Evolutionary conservation across 2,329 filamentous ascomycete species (phyloP).

Genomic region (Neoscytalidium dimidiatum): DNA sequence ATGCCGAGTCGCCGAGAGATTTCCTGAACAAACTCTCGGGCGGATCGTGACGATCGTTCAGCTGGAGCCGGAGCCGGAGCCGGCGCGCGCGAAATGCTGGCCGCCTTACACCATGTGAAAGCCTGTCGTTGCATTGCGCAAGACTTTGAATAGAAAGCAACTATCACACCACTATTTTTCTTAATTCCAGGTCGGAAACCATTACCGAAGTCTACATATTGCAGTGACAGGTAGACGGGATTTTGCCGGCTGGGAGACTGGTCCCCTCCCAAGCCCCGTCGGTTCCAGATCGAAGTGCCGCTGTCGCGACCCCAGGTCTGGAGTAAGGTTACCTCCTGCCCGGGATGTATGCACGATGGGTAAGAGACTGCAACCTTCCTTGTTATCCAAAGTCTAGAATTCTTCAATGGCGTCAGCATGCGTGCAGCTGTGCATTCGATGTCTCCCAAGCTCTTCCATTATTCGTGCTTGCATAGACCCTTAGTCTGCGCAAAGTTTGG

Average conservation of each 20-base stretch:
- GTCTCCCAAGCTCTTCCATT: neutral
- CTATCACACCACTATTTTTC: too few relatives aligned
- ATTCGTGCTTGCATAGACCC: too few relatives aligned
- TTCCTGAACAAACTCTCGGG: neutral
- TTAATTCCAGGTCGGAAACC: neutral
- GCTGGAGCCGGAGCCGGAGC: conserved; percentile 13
- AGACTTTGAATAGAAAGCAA: neutral
- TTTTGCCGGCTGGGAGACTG: neutral
- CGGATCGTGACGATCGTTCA: conserved; percentile 7
- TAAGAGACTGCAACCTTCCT: neutral
- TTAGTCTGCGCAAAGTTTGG: too few relatives aligned
- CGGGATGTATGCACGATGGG: neutral
- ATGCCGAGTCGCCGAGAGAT: neutral
- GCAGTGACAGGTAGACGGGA: too few relatives aligned
- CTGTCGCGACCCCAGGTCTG: neutral
- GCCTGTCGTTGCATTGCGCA: neutral
- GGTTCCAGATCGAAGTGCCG: neutral
- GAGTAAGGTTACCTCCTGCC: neutral
- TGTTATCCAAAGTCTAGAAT: neutral
- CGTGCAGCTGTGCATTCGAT: neutral
- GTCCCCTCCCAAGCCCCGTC: neutral
- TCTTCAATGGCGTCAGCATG: neutral
- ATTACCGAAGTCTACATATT: neutral
- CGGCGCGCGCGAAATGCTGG: neutral
- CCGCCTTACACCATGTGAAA: neutral